These are phyloP conservation scores for Penicillium tannophilum DNA, from an alignment of 495 filamentous ascomycete genomes.

Conservation along the genomic window DNA sequence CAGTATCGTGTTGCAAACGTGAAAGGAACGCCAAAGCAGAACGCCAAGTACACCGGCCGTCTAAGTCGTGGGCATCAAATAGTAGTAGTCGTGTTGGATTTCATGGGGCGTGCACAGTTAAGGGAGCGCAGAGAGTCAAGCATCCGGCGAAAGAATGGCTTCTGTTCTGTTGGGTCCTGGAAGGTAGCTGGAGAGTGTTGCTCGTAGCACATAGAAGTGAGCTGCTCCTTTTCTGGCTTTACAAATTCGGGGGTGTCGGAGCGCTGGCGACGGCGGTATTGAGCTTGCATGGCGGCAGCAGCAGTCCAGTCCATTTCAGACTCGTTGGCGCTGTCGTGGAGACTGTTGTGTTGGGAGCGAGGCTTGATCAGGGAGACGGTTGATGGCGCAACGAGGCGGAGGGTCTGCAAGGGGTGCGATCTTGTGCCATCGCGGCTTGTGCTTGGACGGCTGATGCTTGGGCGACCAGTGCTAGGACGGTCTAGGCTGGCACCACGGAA, in stretches of 20 bases:
- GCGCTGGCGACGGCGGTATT: slow-evolving; percentile 40
- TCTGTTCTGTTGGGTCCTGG: slow-evolving; percentile 25
- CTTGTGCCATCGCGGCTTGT: slow-evolving; percentile 33
- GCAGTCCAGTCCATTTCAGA: slow-evolving; percentile 42
- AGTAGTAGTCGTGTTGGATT: slow-evolving; percentile 25
- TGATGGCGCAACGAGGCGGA: slow-evolving; percentile 45
- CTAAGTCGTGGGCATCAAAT: slow-evolving; percentile 20
- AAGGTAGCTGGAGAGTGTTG: slow-evolving; percentile 29
- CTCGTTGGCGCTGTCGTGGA: slow-evolving; percentile 17
- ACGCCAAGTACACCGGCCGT: slow-evolving; percentile 9
- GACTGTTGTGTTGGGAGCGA: slow-evolving; percentile 34
- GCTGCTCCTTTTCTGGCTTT: slow-evolving; percentile 29
- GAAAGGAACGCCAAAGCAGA: slow-evolving; percentile 3
- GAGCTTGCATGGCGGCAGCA: slow-evolving; percentile 44
- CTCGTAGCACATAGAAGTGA: slow-evolving; percentile 41
- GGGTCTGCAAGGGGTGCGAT: slow-evolving; percentile 32
- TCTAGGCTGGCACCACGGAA: slow-evolving; percentile 25
- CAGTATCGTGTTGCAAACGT: slow-evolving; percentile 6
- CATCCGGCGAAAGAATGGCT: slow-evolving; percentile 37
- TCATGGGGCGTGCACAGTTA: slow-evolving; percentile 28
- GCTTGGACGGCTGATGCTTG: slow-evolving; percentile 24
- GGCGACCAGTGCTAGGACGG: slow-evolving; percentile 22
- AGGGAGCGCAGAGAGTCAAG: slow-evolving; percentile 39
- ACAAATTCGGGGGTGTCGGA: slow-evolving; percentile 32
- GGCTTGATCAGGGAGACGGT: slow-evolving; percentile 38